Percentiles rank a stretch among this genome's conserved stretches.
These are phyloP conservation scores for Saccharomyces mikatae DNA, from an alignment of 805 yeast species.

Conservation along the genomic window DNA sequence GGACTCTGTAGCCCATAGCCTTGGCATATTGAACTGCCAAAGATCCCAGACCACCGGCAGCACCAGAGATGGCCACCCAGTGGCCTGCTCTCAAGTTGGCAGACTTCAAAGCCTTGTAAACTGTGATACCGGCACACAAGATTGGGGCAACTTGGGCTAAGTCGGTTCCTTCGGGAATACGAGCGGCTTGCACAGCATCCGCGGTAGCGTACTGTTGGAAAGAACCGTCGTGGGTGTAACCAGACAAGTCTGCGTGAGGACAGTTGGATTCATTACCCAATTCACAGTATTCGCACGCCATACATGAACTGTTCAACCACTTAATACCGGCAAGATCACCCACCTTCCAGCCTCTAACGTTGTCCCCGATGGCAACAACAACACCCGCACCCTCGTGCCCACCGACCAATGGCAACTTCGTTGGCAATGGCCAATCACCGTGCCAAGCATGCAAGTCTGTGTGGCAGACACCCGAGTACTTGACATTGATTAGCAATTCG, in stretches of 20 bases:
- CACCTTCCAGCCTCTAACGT: constrained; percentile 50
- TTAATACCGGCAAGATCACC: constrained; percentile 64
- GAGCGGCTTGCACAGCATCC: constrained; percentile 56
- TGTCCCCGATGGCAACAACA: constrained; percentile 54
- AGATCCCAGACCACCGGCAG: constrained; percentile 76
- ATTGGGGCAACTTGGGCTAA: constrained; percentile 53
- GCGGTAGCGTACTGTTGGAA: constrained; percentile 63
- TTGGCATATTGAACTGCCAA: constrained; percentile 68
- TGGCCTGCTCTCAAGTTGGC: constrained; percentile 55
- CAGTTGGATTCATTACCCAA: constrained; percentile 56
- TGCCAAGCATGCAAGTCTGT: constrained; percentile 70
- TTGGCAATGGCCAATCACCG: constrained; percentile 61
- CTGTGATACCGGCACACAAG: constrained; percentile 62
- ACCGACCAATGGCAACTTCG: constrained; percentile 56
- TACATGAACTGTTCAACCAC: constrained; percentile 63
- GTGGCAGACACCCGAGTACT: constrained; percentile 70
- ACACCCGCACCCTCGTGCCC: constrained; percentile 73
- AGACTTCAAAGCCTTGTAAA: constrained; percentile 58
- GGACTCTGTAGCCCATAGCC: constrained; percentile 65
- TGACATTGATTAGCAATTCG: constrained; percentile 57
- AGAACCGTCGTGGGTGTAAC: constrained; percentile 66
- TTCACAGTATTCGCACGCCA: constrained; percentile 58
- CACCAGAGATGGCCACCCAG: constrained; percentile 71
- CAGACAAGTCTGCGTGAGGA: constrained; percentile 59
- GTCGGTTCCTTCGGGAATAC: constrained; percentile 47